Evolutionary conservation across 2,329 filamentous ascomycete genomes (phyloP).

Genomic region (Fusarium palustre): DNA sequence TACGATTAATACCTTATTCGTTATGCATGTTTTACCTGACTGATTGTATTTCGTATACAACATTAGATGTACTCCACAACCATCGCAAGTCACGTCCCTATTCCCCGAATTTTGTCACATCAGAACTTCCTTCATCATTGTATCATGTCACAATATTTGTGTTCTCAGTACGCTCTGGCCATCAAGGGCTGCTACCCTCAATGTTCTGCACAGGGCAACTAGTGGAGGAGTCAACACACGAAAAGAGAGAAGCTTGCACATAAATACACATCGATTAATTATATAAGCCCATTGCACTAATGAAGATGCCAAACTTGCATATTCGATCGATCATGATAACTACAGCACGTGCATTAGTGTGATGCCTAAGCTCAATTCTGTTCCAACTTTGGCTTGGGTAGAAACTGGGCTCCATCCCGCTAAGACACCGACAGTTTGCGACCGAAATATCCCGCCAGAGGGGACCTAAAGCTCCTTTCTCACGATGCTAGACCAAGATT

Average conservation of each 20-base stretch:
- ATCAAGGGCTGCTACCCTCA: neutral
- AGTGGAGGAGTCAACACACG: neutral
- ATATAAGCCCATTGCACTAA: neutral
- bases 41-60: neutral
- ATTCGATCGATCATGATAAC: neutral
- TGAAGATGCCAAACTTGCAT: neutral
- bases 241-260: neutral
- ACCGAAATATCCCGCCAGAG: neutral
- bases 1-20: neutral
- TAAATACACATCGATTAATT: neutral
- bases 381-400: neutral
- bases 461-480: neutral
- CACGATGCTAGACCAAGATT: neutral
- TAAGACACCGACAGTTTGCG: neutral
- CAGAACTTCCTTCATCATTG: no score
- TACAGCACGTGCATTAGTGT: neutral
- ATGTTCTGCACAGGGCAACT: neutral
- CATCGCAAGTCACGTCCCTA: neutral
- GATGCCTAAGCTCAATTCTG: neutral
- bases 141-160: neutral
- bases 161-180: neutral
- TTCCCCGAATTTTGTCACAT: neutral
- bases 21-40: neutral
- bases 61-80: no score
- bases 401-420: neutral